These are phyloP conservation scores for Phaseolus lunatus DNA, from an alignment of 306 rosid genomes.

Conservation along the genomic window DNA sequence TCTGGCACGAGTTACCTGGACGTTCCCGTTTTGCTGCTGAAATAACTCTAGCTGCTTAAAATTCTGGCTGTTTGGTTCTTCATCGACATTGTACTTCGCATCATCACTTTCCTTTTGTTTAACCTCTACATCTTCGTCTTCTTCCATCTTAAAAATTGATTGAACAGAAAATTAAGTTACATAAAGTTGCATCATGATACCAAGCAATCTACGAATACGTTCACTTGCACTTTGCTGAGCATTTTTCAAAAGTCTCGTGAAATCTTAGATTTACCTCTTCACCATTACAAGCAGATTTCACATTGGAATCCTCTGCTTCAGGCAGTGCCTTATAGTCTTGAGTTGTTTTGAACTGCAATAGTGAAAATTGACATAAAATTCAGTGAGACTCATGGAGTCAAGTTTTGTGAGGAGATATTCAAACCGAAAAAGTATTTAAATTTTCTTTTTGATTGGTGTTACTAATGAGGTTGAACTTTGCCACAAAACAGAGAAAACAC, in stretches of 20 bases:
- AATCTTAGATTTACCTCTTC: conserved; percentile 62
- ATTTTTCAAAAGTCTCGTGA: not conserved
- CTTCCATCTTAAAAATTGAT: conserved; percentile 63
- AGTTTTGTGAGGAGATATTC: conserved; percentile 13
- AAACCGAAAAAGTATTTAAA: not conserved
- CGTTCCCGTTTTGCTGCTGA: conserved; percentile 56
- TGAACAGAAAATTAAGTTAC: not conserved
- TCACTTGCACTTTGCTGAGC: conserved; percentile 18
- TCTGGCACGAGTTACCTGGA: conserved; percentile 35
- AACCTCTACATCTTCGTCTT: conserved; percentile 41
- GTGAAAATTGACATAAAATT: conserved; percentile 27
- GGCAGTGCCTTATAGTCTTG: conserved; percentile 49
- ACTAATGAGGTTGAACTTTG: not conserved
- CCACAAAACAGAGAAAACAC: conserved; percentile 32
- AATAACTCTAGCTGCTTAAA: conserved; percentile 56
- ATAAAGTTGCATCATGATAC: not conserved
- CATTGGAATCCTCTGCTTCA: conserved; percentile 46
- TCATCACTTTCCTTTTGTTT: conserved; percentile 43
- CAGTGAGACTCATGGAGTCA: conserved; percentile 1
- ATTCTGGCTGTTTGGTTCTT: conserved; percentile 28
- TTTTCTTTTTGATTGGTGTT: not conserved
- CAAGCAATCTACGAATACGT: conserved; percentile 13
- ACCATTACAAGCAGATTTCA: conserved; percentile 49
- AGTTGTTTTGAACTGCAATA: conserved; percentile 58
- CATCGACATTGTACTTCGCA: conserved; percentile 33